Evolutionary conservation across 2,329 filamentous ascomycete species (phyloP), one percentile per base, ranked within the genome.

Genomic region (Clonostachys solani): DNA sequence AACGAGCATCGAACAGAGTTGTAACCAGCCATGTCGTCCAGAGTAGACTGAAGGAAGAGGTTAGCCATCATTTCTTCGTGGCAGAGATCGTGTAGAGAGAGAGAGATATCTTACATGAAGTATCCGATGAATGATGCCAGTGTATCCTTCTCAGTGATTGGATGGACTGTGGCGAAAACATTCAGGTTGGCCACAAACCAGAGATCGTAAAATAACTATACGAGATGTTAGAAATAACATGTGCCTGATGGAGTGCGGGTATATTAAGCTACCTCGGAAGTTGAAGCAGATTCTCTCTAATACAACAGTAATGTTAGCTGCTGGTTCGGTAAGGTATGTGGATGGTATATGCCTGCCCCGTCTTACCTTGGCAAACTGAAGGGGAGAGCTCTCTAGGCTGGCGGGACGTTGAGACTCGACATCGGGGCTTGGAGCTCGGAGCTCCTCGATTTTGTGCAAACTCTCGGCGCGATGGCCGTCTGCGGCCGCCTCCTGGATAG

Each of bases 21-120:
- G 81, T 77, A 49, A 83, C 71, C 34, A 85, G 73, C 84, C 84
- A 87, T n/a, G 80, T 85, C 49, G 84, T 77, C 83, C 83, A 87
- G 8, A 86, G 66, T n/a, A 86, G 68, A 19, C 76, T 70, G 23
- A 8, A 29, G 3, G 23, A 10, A 29, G 23, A 29, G 9, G 10
- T 29, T 29, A 29, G 23, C 23, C 3, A 29, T 10, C 3, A 4
- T 29, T 29, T 10, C 23, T 29, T 29, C 23, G 23, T 3, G 9
- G 23, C 9, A 29, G 23, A 10, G 23, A 29, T 9, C 23, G 23
- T 29, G 8, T 29, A 29, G 23, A 29, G 23, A 29, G 23, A 8
- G 6, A 29, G 2, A 9, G 23, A 10, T 4, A 4, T 9, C 23
- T 10, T 3, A 29, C 23, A 29, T 29, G 35, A 69, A 69, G 47